These are phyloP conservation scores for Schoenoplectus tabernaemontani DNA, from an alignment of 202 grass and related monocot species.

Conservation along the genomic window DNA sequence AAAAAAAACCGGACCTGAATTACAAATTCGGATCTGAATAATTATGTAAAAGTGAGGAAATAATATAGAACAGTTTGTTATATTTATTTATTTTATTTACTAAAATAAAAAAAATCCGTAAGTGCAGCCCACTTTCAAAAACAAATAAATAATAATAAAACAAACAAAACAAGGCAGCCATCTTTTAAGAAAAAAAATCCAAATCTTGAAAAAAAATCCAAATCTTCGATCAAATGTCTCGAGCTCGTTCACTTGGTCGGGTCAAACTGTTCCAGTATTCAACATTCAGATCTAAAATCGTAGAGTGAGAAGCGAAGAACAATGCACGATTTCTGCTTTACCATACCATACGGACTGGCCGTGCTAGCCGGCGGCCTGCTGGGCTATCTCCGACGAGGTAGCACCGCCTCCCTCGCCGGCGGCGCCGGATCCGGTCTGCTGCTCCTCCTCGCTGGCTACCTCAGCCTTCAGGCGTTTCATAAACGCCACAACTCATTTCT, in stretches of 20 bases:
- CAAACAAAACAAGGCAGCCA: no score
- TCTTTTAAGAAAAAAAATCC: no score
- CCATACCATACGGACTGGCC: conserved; percentile 72
- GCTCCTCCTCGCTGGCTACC: conserved; percentile 68
- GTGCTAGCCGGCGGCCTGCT: conserved; percentile 65
- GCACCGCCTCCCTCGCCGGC: conserved; percentile 70
- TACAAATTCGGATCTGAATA: no score
- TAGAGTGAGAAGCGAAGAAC: not conserved
- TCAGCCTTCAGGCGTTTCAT: conserved; percentile 90
- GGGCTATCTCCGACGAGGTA: conserved; percentile 65
- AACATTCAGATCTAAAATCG: conserved; percentile 5
- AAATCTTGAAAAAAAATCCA: not conserved
- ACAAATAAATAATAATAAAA: not conserved
- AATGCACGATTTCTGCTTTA: conserved; percentile 99
- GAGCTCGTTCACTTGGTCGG: not conserved
- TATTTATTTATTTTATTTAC: no score
- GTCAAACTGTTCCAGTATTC: not conserved
- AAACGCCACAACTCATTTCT: conserved; percentile 65
- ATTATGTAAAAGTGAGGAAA: no score
- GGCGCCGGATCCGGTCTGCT: conserved; percentile 52
- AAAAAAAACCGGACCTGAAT: no score
- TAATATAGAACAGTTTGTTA: no score
- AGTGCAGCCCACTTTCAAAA: no score
- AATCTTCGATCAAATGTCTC: not conserved
- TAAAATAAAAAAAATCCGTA: no score